Conservation (phyloP, 371 early-diverging fungal species). For the Vairimorpha necatrix region DNA sequence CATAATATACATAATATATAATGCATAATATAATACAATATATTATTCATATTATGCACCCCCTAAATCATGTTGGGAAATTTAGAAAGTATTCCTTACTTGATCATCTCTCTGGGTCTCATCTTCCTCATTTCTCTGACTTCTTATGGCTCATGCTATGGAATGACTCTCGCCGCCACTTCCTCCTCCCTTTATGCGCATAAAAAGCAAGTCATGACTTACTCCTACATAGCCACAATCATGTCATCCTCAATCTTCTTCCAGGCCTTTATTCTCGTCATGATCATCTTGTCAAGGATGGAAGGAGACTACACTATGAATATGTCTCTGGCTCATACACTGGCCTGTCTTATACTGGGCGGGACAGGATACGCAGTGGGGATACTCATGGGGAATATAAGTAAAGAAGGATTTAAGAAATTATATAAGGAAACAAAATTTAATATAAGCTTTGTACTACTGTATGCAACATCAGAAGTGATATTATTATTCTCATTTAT, state of each 20-base stretch:
- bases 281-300: constrained; percentile 38
- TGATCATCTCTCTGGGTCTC: constrained; percentile 38
- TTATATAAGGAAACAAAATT: constrained; percentile 27
- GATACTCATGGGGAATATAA: constrained; percentile 25
- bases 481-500: constrained; percentile 35
- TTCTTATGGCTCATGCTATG: constrained; percentile 55
- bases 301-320: background rate
- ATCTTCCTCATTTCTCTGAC: constrained; percentile 26
- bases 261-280: constrained; percentile 53
- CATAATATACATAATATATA: background rate
- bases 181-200: constrained; percentile 43
- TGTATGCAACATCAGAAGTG: constrained; percentile 31
- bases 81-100: constrained; percentile 11
- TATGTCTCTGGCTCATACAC: constrained; percentile 16
- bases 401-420: constrained; percentile 21
- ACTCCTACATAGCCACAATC: constrained; percentile 54
- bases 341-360: constrained; percentile 33
- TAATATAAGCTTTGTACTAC: constrained; percentile 19
- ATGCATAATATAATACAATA: background rate
- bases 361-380: constrained; percentile 23
- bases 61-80: background rate
- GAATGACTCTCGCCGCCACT: constrained; percentile 40
- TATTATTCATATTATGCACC: too few relatives aligned
- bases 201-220: constrained; percentile 43
- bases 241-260: constrained; percentile 57